Evolutionary conservation across 2,329 filamentous ascomycete species (phyloP).

Genomic region (Pseudogymnoascus sp.): DNA sequence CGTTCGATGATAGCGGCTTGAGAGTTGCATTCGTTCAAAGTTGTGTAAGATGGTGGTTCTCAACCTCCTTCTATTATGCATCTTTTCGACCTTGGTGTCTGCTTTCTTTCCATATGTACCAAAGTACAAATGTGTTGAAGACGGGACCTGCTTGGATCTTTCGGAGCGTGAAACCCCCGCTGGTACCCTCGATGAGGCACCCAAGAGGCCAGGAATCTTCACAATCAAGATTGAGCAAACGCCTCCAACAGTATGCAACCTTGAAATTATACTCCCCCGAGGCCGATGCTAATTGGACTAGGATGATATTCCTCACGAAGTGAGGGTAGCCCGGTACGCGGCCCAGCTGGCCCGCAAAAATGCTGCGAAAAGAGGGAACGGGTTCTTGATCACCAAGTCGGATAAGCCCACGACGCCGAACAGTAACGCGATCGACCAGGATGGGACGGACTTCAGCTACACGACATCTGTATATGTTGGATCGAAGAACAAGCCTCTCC

Average conservation of each 20-base stretch:
- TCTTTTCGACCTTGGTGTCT: conserved; percentile 16
- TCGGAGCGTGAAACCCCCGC: neutral
- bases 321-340: conserved; percentile 18
- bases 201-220: conserved; percentile 11
- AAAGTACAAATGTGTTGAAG: conserved; percentile 19
- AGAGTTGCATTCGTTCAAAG: neutral
- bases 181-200: conserved; percentile 8
- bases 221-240: conserved; percentile 12
- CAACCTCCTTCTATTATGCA: conserved; percentile 12
- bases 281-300: neutral
- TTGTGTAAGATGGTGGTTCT: conserved; percentile 18
- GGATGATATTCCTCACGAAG: conserved; percentile 13
- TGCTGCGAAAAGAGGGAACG: conserved; percentile 20
- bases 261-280: neutral
- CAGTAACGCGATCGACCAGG: conserved; percentile 52
- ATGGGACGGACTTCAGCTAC: conserved; percentile 60
- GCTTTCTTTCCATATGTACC: conserved; percentile 25
- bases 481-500: conserved; percentile 45
- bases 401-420: conserved; percentile 37
- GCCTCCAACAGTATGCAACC: neutral
- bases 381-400: conserved; percentile 20
- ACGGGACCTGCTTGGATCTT: conserved; percentile 13
- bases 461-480: conserved; percentile 53
- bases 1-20: neutral
- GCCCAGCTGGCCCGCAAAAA: conserved; percentile 16